Evolutionary conservation across 305 asterid genomes (phyloP), one percentile per base, ranked within the genome.

Genomic region (Solanum aculeatissimum): DNA sequence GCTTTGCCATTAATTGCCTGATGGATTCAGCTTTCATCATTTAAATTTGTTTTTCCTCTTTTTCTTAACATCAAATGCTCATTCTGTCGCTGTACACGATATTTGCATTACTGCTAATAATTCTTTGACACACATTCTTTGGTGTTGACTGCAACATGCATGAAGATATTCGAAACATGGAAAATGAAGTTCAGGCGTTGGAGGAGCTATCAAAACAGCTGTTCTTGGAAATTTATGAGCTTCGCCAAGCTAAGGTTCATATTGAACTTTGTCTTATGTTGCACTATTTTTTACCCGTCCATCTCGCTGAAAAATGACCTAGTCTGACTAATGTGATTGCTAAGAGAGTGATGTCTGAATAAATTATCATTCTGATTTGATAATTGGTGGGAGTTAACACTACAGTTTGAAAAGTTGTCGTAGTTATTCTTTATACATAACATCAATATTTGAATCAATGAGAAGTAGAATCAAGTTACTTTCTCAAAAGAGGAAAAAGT

Each of bases 231-330:
- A 92, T 95, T 72, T 97, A 94, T 89, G 99, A 97, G 93, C 98
- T 97, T 86, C 99, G 98, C 84, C 99, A 97, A 91, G 99, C 99
- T 88, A 97, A 97, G 98, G 99, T 97, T 77, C 45, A 77, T 57
- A 51, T 65, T 84, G 83, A 82, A 66, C 40, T 74, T 29, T 74
- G 47, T 53, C 7, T 53, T 53, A 32, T 78, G 12, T 19, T 78
- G 49, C 19, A 3, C 29, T 6, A 29, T 18, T 53, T 53, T 77
- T 78, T 53, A 53, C 49, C 16, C 18, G 3, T 6, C 66, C 66
- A 32, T 54, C 49, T 78, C 11, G 14, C 47, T 32, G 7, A 53
- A 15, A 23, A 3, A 53, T 78, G 63, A 75, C 1, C 63, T 15
- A 49, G 62, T 74, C 23, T 71, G 81, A 75, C 45, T 63, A 49